Conservation (phyloP, 176 grass and related monocot species). For the Oropetium thomaeum region DNA sequence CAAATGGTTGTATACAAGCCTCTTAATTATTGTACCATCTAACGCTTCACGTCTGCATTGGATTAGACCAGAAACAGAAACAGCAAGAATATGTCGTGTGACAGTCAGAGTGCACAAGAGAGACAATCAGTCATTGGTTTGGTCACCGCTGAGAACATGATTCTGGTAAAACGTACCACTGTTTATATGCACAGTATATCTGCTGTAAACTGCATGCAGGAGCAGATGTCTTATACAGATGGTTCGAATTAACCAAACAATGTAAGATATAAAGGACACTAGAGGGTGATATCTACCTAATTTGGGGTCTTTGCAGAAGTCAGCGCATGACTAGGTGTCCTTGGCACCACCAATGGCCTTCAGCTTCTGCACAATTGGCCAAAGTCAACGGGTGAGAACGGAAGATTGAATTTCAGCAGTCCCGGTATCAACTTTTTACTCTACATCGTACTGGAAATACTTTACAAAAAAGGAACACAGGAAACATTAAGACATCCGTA, state of each 20-base stretch:
- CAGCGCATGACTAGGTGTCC: slow-evolving; percentile 21
- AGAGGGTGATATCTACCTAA: not conserved
- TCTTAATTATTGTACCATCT: slow-evolving; percentile 22
- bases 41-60: not conserved
- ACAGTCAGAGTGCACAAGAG: not conserved
- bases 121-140: not conserved
- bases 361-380: slow-evolving; percentile 69
- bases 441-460: not conserved
- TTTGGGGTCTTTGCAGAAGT: not conserved
- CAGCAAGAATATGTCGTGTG: not conserved
- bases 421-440: not conserved
- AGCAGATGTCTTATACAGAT: not conserved
- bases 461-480: not conserved
- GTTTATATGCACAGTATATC: not conserved
- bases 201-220: slow-evolving; percentile 15
- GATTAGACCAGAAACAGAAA: not conserved
- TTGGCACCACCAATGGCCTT: slow-evolving; percentile 56
- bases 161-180: not conserved
- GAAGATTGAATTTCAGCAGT: not conserved
- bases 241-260: not conserved
- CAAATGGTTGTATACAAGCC: not conserved
- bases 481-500: not conserved
- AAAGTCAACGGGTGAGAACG: slow-evolving; percentile 4
- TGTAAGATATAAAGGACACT: not conserved
- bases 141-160: not conserved